Evolutionary conservation across 1,284 basidiomycete species (phyloP).

Genomic region (Anthracocystis walkeri): DNA sequence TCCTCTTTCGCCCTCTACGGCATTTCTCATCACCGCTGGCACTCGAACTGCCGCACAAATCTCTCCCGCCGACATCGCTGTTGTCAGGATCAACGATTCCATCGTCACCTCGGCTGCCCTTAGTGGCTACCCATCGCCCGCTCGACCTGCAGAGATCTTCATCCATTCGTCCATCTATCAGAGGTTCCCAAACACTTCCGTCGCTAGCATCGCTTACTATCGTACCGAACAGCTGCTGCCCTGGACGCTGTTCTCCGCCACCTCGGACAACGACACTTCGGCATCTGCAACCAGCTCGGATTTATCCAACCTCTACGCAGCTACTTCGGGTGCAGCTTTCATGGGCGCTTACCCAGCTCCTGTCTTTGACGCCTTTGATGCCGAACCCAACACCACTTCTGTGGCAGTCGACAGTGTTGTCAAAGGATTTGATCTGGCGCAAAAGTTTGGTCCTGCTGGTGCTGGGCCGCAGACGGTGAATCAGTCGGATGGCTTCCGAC

Average conservation of each 20-base stretch:
- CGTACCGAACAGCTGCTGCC: conserved; percentile 40
- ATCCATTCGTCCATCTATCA: conserved; percentile 49
- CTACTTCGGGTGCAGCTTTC: conserved; percentile 29
- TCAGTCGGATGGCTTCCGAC: conserved; percentile 33
- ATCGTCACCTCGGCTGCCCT: conserved; percentile 38
- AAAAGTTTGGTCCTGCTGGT: conserved; percentile 21
- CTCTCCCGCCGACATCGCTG: conserved; percentile 44
- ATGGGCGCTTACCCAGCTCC: conserved; percentile 39
- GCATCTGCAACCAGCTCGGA: conserved; percentile 16
- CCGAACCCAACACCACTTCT: conserved; percentile 22
- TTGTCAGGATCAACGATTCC: conserved; percentile 45
- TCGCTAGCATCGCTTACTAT: conserved; percentile 45
- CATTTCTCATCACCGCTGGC: conserved; percentile 37
- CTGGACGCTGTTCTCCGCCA: conserved; percentile 27
- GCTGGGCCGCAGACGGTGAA: conserved; percentile 17
- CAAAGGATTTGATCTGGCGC: conserved; percentile 29
- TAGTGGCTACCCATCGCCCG: conserved; percentile 20
- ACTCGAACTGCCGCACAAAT: conserved; percentile 25
- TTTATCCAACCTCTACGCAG: conserved; percentile 23
- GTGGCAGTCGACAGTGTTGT: conserved; percentile 30
- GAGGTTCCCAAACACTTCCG: conserved; percentile 40
- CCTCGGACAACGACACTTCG: conserved; percentile 3
- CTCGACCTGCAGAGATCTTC: conserved; percentile 38
- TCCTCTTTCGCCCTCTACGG: conserved; percentile 28
- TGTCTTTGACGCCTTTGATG: conserved; percentile 30